phyloP scores from a whole-genome alignment of 2,329 filamentous ascomycete species.

The Lecanoromycetidae sp. region DNA sequence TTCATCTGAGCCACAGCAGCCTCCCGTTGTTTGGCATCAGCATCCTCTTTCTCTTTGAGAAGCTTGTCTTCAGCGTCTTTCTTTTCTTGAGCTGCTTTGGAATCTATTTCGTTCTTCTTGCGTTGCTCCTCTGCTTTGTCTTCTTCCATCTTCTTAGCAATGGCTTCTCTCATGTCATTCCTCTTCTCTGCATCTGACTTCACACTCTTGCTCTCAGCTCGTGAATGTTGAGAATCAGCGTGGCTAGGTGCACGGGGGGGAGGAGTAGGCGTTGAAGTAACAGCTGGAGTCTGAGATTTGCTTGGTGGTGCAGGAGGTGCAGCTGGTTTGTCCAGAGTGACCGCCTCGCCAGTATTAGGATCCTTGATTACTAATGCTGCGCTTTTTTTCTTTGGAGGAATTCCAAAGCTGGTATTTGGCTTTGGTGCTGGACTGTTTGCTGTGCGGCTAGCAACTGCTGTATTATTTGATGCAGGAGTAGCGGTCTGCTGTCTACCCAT shows the following conservation, averaged over 20 bases:
- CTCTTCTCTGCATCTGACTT: slow-evolving; percentile 75
- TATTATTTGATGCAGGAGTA: slow-evolving; percentile 38
- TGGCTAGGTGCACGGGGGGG: slow-evolving; percentile 62
- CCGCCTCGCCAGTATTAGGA: slow-evolving; percentile 63
- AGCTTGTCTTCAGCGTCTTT: slow-evolving; percentile 32
- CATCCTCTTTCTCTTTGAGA: slow-evolving; percentile 22
- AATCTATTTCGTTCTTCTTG: slow-evolving; percentile 37
- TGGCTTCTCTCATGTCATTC: slow-evolving; percentile 54
- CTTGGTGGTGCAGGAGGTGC: slow-evolving; percentile 45
- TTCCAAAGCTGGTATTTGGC: slow-evolving; percentile 46
- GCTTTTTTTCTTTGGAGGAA: slow-evolving; percentile 50
- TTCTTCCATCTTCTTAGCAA: slow-evolving; percentile 42
- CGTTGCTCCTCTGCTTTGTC: slow-evolving; percentile 41
- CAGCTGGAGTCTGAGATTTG: slow-evolving; percentile 44
- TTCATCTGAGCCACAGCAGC: slow-evolving; percentile 20
- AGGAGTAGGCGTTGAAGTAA: slow-evolving; percentile 66
- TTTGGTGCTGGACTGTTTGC: slow-evolving; percentile 50
- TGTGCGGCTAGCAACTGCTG: slow-evolving; percentile 42
- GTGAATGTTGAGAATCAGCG: slow-evolving; percentile 50
- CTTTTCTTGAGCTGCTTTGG: slow-evolving; percentile 30
- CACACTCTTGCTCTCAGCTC: slow-evolving; percentile 55
- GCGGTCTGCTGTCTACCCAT: slow-evolving; percentile 45
- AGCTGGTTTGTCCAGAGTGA: slow-evolving; percentile 56
- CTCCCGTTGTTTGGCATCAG: slow-evolving; percentile 18
- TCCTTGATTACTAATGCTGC: slow-evolving; percentile 76